Percentiles rank a stretch among this genome's conserved stretches.
phyloP scores from a whole-genome alignment of 2,329 filamentous ascomycete genomes.

The Chalara sp. region DNA sequence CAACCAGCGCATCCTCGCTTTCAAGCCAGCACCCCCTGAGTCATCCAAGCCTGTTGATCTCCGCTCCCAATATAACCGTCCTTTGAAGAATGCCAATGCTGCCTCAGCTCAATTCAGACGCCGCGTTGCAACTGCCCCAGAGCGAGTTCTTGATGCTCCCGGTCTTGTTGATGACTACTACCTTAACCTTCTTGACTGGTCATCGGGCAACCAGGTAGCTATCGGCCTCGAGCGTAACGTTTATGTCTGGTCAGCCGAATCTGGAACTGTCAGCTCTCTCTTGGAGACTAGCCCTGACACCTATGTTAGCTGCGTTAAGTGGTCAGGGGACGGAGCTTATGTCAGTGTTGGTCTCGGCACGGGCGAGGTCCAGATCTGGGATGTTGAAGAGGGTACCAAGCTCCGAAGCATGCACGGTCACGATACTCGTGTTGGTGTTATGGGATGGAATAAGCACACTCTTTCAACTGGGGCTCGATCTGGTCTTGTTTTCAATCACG shows the following conservation, averaged over 20 bases:
- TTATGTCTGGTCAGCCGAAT: conserved; percentile 97
- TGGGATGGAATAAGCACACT: conserved; percentile 99
- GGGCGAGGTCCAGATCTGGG: conserved; percentile 98
- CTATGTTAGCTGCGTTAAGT: conserved; percentile 97
- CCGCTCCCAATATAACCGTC: conserved; percentile 95
- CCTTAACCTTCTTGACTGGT: conserved; percentile 97
- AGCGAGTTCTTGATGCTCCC: conserved; percentile 92
- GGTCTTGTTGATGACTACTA: conserved; percentile 98
- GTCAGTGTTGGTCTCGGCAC: conserved; percentile 91
- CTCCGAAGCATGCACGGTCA: conserved; percentile 98
- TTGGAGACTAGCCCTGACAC: conserved; percentile 85
- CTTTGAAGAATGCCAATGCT: conserved; percentile 70
- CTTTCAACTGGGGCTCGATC: conserved; percentile 92
- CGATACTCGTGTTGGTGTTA: conserved; percentile 91
- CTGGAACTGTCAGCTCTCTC: conserved; percentile 81
- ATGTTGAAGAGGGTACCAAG: conserved; percentile 90
- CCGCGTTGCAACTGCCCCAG: conserved; percentile 87
- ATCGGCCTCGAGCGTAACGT: conserved; percentile 96
- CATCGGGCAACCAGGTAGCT: conserved; percentile 92
- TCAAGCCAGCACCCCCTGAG: conserved; percentile 97
- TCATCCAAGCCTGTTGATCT: conserved; percentile 98
- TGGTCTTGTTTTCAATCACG: conserved; percentile 96
- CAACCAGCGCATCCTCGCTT: conserved; percentile 92
- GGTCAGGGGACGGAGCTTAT: conserved; percentile 95
- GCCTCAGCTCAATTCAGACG: conserved; percentile 81